Evolutionary conservation across 2,329 filamentous ascomycete species (phyloP), one percentile per base, ranked within the genome.

Genomic region (Lomentospora prolificans): DNA sequence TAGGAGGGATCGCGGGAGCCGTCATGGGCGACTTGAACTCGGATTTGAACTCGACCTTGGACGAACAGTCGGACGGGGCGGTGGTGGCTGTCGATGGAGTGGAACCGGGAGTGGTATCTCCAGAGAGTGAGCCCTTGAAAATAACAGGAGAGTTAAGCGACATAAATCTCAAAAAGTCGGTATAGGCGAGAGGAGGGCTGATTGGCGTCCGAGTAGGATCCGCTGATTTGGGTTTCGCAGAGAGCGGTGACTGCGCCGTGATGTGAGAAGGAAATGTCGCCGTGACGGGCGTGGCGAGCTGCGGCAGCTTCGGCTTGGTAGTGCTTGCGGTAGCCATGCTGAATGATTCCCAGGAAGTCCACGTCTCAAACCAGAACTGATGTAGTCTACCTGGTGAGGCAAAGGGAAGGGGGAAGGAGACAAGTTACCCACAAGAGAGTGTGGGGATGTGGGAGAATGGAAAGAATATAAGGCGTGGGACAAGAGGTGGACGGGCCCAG

Each of bases 91-190:
- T 79, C 39, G 81, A 79, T 54, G 85, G 77, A 31, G 67, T 68
- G 19, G 69, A 72, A 36, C 76, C 75, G 58, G 74, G 76, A 53
- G 75, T 74, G 53, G 69, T 75, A 60, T 75, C 75, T 57, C 72
- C 74, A 17, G 75, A 74, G 59, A 68, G 67, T 63, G 76, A 75
- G 53, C 74, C 72, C 41, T 84, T 79, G 57, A 63, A 64, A 51
- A 81, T 76, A 50, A 81, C 72, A 7, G 88, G 87, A 60, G 85
- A 90, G 66, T 84, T 82, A 57, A 90, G 76, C 17, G 86, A 86
- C 72, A 95, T 83, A 58, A 85, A 84, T 72, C 90, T 92, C 60
- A 97, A 84, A 67, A 96, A 97, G 66, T 97, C 90, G 62, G 89
- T 86, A 68, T 97, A 97, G 57, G 92, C 91, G 22, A 81, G 77